Base-by-base conservation (phyloP, 257 asterid genomes). In the Nicotiana sylvestris region DNA sequence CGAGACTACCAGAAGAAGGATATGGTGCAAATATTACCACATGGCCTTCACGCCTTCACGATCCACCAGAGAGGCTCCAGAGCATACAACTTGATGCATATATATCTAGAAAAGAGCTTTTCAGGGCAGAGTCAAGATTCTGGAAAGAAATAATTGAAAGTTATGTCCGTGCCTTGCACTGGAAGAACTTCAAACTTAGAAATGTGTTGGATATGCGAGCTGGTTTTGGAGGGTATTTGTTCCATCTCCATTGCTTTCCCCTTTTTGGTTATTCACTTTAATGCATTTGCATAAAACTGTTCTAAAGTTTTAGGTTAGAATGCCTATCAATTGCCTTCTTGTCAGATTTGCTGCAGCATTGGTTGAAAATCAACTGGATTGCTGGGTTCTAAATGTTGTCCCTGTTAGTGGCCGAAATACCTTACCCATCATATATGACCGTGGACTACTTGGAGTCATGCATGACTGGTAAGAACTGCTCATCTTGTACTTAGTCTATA, bases 171-270 rank as follows among this genome's bases (percentile, higher is more conserved):
- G 92, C 51, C 46, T 79, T 90, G 32, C 90, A 82, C 32, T 93
- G 98, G 97, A 89, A 93, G 49, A 81, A 87, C 39, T 85, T 29
- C 85, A 88, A 90, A 84, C 77, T 90, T 58, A 89, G 99, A 87
- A 95, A 95, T 86, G 99, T 95, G 76, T 72, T 93, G 91, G 99
- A 92, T 91, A 95, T 95, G 98, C 90, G 89, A 90, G 99, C 99
- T 62, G 97, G 98, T 76, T 95, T 90, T 76, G 99, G 99, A 86
- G 98, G 99, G 98, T 93, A 90, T 84, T 81, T 80, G 60, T 80
- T 60, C 30, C 81, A 77, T 78, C 66, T 66, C n/a, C 60, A 78
- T 29, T 77, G 81, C 37, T 76, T 77, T 37, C 37, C 85, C 69
- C 62, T 66, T 81, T 77, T 10, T 58, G 32, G 67, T 81, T 29